A percentile compares a stretch with the other conserved stretches of the same genome.
Evolutionary conservation across 2,329 filamentous ascomycete genomes (phyloP).

Genomic region (Pochonia chlamydosporia): DNA sequence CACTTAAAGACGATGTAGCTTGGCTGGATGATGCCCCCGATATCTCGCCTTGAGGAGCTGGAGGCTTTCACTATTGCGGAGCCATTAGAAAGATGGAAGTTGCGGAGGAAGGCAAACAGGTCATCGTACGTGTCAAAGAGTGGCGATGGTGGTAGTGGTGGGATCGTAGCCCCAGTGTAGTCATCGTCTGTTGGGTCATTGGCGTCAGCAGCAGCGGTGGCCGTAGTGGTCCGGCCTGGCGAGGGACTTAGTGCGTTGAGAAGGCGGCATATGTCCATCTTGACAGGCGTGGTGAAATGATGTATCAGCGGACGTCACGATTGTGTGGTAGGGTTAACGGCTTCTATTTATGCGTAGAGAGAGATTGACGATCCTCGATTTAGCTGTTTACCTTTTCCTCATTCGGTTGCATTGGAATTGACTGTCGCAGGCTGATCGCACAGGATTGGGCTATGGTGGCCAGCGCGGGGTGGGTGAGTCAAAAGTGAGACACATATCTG

Average conservation of each 20-base stretch:
- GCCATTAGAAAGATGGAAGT: constrained; percentile 3
- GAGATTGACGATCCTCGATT: no score
- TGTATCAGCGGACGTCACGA: no score
- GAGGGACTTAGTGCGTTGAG: constrained; percentile 2
- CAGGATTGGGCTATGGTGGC: no score
- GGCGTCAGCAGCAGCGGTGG: constrained; percentile 1
- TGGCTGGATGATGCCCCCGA: constrained; percentile 3
- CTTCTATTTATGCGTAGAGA: no score
- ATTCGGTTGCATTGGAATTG: no score
- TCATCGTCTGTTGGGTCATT: constrained; percentile 4
- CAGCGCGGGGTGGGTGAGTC: no score
- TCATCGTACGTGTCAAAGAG: constrained; percentile 5
- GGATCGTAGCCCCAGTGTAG: constrained; percentile 4
- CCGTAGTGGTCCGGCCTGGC: constrained; percentile 1
- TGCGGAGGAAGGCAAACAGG: constrained; percentile 3
- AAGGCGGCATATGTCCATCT: no score
- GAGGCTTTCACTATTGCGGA: constrained; percentile 3
- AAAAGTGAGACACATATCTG: no score
- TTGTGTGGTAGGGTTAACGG: no score
- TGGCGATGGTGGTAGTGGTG: constrained; percentile 1
- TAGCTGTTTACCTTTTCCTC: no score
- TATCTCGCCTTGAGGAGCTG: constrained; percentile 3
- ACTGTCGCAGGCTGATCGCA: no score
- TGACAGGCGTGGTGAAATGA: no score
- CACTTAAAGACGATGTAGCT: constrained; percentile 2